Evolutionary conservation across 805 yeast genomes (phyloP).

Genomic region (Starmera caribaea): DNA sequence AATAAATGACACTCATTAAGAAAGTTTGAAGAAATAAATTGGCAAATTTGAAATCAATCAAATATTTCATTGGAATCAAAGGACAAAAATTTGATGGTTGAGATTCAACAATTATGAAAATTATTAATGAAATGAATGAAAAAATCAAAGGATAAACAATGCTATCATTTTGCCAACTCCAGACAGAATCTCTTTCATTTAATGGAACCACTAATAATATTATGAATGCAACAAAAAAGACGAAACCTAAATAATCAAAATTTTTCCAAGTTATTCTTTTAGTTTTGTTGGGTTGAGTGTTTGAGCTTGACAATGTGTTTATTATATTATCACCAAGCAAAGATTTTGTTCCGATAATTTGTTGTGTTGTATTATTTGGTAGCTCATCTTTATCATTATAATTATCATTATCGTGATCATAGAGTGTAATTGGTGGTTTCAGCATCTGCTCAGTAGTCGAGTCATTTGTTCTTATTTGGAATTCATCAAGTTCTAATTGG

Average conservation of each 20-base stretch:
- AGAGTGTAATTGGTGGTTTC: too few species aligned
- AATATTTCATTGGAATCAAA: constrained; percentile 39
- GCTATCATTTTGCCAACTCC: constrained; percentile 34
- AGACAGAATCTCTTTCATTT: constrained; percentile 44
- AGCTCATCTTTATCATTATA: too few species aligned
- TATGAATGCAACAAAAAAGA: constrained; percentile 33
- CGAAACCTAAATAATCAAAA: constrained; percentile 42
- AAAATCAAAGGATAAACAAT: constrained; percentile 17
- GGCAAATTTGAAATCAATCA: constrained; percentile 26
- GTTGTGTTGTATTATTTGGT: too few species aligned
- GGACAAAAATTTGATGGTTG: constrained; percentile 33
- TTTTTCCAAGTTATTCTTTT: constrained; percentile 26
- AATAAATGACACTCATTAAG: constrained; percentile 38
- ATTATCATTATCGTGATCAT: too few species aligned
- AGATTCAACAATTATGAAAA: constrained; percentile 36
- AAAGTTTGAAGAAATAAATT: constrained; percentile 28
- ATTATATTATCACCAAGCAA: constrained; percentile 14
- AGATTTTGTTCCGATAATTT: too few species aligned
- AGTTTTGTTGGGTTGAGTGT: constrained; percentile 8
- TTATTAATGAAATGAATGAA: constrained; percentile 24
- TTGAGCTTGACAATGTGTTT: constrained; percentile 26
- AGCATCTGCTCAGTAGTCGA: too few species aligned
- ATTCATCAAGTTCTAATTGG: too few species aligned
- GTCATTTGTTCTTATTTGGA: too few species aligned
- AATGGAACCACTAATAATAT: constrained; percentile 40